A percentile compares a stretch with the other conserved stretches of the same genome.
These are phyloP conservation scores for Gonium pectorale DNA, from an alignment of 139 green algal genomes.

Conservation along the genomic window DNA sequence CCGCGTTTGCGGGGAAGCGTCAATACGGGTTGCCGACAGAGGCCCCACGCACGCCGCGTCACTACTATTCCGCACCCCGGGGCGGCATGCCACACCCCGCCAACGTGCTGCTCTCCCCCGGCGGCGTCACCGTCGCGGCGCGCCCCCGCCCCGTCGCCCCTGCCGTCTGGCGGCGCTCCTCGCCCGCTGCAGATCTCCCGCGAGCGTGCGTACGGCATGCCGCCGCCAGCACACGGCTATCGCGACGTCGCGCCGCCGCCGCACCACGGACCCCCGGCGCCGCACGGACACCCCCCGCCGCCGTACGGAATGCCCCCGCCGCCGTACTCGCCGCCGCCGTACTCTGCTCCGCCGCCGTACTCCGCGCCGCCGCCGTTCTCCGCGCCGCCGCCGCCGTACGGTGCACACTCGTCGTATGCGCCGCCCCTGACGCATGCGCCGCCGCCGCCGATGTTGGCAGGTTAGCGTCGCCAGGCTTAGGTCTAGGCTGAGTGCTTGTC, in stretches of 20 bases:
- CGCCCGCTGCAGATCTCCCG: slow-evolving; percentile 18
- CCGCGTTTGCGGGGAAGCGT: no score
- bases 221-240: slow-evolving; percentile 30
- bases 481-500: no score
- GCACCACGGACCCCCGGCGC: slow-evolving; percentile 31
- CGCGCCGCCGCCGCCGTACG: slow-evolving; percentile 20
- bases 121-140: slow-evolving; percentile 1
- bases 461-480: no score
- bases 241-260: slow-evolving; percentile 36
- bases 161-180: background rate
- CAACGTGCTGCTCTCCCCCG: no score
- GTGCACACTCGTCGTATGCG: slow-evolving; percentile 9
- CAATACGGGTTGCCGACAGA: no score
- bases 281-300: slow-evolving; percentile 15
- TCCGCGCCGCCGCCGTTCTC: slow-evolving; percentile 26
- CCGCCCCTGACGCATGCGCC: slow-evolving; percentile 33
- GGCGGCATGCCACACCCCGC: no score
- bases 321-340: slow-evolving; percentile 31
- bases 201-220: slow-evolving; percentile 35
- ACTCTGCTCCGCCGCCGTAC: slow-evolving; percentile 25
- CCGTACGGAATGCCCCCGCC: slow-evolving; percentile 42
- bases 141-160: background rate
- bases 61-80: no score
- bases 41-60: no score
- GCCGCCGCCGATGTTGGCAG: slow-evolving; percentile 36